Evolutionary conservation across 345 rosid species (phyloP), one percentile per base, ranked within the genome.

Genomic region (Xanthoceras sorbifolium): DNA sequence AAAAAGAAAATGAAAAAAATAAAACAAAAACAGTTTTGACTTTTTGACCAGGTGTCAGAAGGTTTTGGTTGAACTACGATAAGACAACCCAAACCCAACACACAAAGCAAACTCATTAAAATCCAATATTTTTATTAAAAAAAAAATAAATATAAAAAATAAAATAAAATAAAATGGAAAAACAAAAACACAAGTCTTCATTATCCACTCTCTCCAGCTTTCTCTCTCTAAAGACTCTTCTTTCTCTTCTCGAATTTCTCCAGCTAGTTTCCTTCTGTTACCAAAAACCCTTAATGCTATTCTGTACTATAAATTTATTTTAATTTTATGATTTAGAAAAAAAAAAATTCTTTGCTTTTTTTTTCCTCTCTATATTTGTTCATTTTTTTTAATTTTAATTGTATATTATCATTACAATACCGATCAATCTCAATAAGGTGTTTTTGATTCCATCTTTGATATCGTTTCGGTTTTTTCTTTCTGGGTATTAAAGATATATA

Each of bases 141-240:
- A 11, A 15, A n/a, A 23, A n/a, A 14, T 25, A 5, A 36, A 66
- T 20, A 34, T 6, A 38, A 22, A 67, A 66, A 5, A n/a, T 3
- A 9, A 20, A 23, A 22, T 23, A 60, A 11, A 46, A 10, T 25
- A 40, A 31, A 50, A 42, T 26, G 22, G 3, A 11, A 26, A 22
- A 22, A 46, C 2, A 73, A 57, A 26, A 59, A 17, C 36, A 31
- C 55, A 29, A 48, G 26, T 42, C 76, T 66, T 64, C 79, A 25
- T 80, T 77, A 80, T 82, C 85, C 78, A 61, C 5, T 42, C 77
- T 74, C 22, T 25, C 31, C 38, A 18, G 2, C 40, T 78, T 64
- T 60, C 4, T 44, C 62, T 78, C 78, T 76, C 77, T 67, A 40
- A 66, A 69, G 15, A 6, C 54, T 32, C 44, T 4, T 32, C 36